Conservation (phyloP, 1,284 basidiomycete species). For the Megacollybia platyphylla region DNA sequence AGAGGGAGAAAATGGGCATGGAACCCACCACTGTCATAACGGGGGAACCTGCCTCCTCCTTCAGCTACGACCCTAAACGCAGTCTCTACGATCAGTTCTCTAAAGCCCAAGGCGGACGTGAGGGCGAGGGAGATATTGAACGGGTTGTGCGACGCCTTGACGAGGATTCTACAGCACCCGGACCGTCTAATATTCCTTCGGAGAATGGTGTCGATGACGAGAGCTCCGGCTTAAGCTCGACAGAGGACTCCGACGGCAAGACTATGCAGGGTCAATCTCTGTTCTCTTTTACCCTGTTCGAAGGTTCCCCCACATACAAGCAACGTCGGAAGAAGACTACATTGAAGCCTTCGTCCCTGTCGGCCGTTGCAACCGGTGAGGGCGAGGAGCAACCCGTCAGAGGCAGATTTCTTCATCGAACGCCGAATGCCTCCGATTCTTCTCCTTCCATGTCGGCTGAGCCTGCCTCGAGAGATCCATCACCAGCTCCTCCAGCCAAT, state of each 20-base stretch:
- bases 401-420: slow-evolving; percentile 1
- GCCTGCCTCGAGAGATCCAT: background rate
- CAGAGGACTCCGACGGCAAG: slow-evolving; percentile 9
- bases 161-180: slow-evolving; percentile 4
- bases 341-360: slow-evolving; percentile 11
- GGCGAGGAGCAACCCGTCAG: slow-evolving; percentile 11
- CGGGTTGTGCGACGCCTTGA: slow-evolving; percentile 22
- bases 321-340: slow-evolving; percentile 68
- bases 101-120: slow-evolving; percentile 35
- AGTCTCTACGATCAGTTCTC: slow-evolving; percentile 82
- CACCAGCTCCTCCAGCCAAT: background rate
- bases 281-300: slow-evolving; percentile 64
- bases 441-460: background rate
- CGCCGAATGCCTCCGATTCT: background rate
- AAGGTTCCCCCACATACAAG: slow-evolving; percentile 78
- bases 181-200: slow-evolving; percentile 11
- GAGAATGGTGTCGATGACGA: slow-evolving; percentile 10
- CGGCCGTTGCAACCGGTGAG: slow-evolving; percentile 7
- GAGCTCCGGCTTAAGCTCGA: slow-evolving; percentile 13
- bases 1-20: slow-evolving; percentile 80
- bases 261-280: slow-evolving; percentile 30
- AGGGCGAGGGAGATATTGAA: slow-evolving; percentile 47
- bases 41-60: slow-evolving; percentile 69
- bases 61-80: slow-evolving; percentile 76
- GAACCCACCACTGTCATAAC: slow-evolving; percentile 65